phyloP scores from a whole-genome alignment of 2,329 filamentous ascomycete genomes.

The Rutstroemia sydowiana region DNA sequence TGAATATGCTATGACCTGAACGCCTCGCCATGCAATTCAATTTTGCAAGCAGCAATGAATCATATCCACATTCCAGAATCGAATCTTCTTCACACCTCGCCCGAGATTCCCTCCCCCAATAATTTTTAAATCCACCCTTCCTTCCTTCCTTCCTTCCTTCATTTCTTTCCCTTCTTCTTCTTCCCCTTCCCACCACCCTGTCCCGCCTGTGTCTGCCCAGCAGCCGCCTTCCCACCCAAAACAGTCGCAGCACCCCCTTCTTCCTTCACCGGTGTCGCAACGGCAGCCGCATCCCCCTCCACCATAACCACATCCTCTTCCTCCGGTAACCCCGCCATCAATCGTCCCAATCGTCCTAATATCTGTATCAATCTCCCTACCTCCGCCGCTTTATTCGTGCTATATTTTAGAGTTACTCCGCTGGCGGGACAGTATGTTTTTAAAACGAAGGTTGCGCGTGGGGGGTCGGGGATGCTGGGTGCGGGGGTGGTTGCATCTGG shows the following conservation, averaged over 20 bases:
- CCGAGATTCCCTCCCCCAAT: neutral
- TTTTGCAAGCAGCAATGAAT: neutral
- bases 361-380: slow-evolving; percentile 72
- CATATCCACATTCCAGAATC: neutral
- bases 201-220: slow-evolving; percentile 34
- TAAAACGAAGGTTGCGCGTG: slow-evolving; percentile 66
- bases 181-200: slow-evolving; percentile 58
- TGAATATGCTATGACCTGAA: neutral
- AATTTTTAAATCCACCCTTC: neutral
- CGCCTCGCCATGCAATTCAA: slow-evolving; percentile 6
- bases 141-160: slow-evolving; percentile 21
- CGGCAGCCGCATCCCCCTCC: slow-evolving; percentile 34
- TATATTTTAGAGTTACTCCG: slow-evolving; percentile 82
- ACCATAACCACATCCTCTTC: slow-evolving; percentile 29
- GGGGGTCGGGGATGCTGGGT: slow-evolving; percentile 37
- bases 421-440: slow-evolving; percentile 84
- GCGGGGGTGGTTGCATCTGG: slow-evolving; percentile 24
- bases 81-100: neutral
- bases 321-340: slow-evolving; percentile 51
- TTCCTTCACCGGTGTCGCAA: slow-evolving; percentile 60
- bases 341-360: slow-evolving; percentile 67
- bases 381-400: slow-evolving; percentile 84
- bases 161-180: slow-evolving; percentile 68
- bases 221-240: slow-evolving; percentile 20
- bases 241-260: slow-evolving; percentile 46